Conservation (phyloP, 345 rosid genomes). For the Euphorbia pulcherrima region DNA sequence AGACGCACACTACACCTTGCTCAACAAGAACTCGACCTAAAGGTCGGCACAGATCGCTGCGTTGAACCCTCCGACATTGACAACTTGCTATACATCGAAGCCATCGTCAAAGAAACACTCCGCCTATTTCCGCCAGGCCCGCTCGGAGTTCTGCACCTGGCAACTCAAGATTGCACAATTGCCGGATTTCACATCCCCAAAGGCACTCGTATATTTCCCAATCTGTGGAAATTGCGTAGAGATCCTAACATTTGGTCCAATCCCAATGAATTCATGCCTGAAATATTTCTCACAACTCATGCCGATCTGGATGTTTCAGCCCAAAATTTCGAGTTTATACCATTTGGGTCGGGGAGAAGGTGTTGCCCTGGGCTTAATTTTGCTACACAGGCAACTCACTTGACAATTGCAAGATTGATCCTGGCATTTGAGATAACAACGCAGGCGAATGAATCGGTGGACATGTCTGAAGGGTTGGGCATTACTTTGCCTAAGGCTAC, state of each 20-base stretch:
- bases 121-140: slow-evolving; percentile 27
- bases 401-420: slow-evolving; percentile 23
- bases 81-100: slow-evolving; percentile 31
- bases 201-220: slow-evolving; percentile 16
- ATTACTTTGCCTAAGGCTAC: slow-evolving; percentile 20
- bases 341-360: slow-evolving; percentile 33
- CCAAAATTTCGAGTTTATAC: slow-evolving; percentile 29
- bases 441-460: slow-evolving; percentile 4
- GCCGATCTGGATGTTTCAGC: slow-evolving; percentile 11
- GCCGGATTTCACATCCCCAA: slow-evolving; percentile 16
- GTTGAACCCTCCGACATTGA: slow-evolving; percentile 41
- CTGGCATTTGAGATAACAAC: slow-evolving; percentile 20
- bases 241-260: slow-evolving; percentile 24
- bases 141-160: slow-evolving; percentile 13
- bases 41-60: slow-evolving; percentile 27
- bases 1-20: slow-evolving; percentile 27
- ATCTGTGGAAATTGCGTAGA: slow-evolving; percentile 26
- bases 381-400: slow-evolving; percentile 25
- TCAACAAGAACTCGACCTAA: slow-evolving; percentile 36
- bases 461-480: slow-evolving; percentile 13
- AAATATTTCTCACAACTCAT: slow-evolving; percentile 25
- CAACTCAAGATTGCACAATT: slow-evolving; percentile 5
- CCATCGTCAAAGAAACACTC: slow-evolving; percentile 24
- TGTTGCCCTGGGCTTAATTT: slow-evolving; percentile 30
- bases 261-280: slow-evolving; percentile 24